Conservation (phyloP, 176 grass and related monocot genomes). For the Alopecurus myosuroides region DNA sequence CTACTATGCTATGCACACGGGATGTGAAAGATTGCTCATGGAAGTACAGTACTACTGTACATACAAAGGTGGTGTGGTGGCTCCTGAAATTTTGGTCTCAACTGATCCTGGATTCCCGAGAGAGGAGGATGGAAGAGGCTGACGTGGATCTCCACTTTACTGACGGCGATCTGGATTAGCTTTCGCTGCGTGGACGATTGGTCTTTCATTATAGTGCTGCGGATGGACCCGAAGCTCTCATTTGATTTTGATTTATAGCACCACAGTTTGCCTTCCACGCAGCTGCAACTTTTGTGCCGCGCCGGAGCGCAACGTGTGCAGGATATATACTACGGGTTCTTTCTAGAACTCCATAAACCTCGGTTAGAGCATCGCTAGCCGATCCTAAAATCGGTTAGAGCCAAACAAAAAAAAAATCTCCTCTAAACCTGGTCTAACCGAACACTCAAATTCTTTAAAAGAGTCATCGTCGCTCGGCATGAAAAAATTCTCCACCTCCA, state of each 20-base stretch:
- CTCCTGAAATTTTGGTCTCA: neutral
- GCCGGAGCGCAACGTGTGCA: neutral
- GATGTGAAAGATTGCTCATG: neutral
- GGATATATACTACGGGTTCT: no score
- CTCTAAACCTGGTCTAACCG: no score
- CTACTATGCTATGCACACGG: no score
- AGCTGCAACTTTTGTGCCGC: neutral
- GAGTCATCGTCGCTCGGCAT: no score
- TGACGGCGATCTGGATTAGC: slow-evolving; percentile 16
- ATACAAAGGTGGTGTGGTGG: no score
- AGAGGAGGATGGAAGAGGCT: neutral
- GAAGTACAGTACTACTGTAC: no score
- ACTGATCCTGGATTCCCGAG: neutral
- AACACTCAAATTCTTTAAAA: no score
- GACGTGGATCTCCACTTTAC: slow-evolving; percentile 24
- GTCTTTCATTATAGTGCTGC: slow-evolving; percentile 30
- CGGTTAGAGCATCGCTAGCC: no score
- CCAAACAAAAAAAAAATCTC: no score
- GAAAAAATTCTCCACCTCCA: no score
- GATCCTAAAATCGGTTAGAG: no score
- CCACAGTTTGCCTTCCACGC: neutral
- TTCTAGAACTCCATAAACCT: no score
- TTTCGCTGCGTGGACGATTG: slow-evolving; percentile 1
- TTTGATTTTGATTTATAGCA: neutral
- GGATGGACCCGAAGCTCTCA: neutral